Base-by-base conservation (phyloP, 78 protist genomes). In the Salpingoeca rosetta region DNA sequence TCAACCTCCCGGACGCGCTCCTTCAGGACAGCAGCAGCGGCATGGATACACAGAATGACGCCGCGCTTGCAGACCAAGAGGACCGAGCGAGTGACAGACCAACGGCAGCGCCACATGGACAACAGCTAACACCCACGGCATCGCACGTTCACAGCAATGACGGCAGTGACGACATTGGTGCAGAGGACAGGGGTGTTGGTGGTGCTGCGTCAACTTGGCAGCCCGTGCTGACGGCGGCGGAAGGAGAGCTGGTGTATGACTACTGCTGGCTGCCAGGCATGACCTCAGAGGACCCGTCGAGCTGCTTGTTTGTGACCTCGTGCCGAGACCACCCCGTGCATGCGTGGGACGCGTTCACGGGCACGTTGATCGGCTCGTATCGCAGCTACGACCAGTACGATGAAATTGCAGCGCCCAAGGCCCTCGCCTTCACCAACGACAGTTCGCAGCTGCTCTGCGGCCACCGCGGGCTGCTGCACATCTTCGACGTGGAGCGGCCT, bases 311-410 rank as follows among this genome's bases (percentile, higher is more conserved):
- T 7, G 51, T 44, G 28, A 25, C 40, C 43, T 2, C 82, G 0
- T 31, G 74, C 73, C 82, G 83, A 11, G 90, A 82, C 78, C 76
- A 36, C 45, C 86, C 90, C 39, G n/a, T 82, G 17, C 90, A 82
- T 36, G 0, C 76, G 44, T 87, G 90, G 90, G 90, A 87, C 44
- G 81, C 90, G 2, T 45, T 51, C 43, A n/a, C 25, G 11, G 90
- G 90, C 45, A 31, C 42, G 17, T 39, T 82, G 36, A 65, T 85
- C 38, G 85, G 84, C 35, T 40, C 73, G 28, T 87, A 87, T 83
- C n/a, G 79, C n/a, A 28, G 78, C 36, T 76, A 37, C 73, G 35
- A 73, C 79, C 85, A 87, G 65, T 51, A 51, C 65, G 65, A 51
- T 51, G 65, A 7, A 7, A 51, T 51, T 38, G 2, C 2, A 25